Evolutionary conservation across 176 grass and related monocot species (phyloP), one percentile per base, ranked within the genome.

Genomic region (Elymus sibiricus): DNA sequence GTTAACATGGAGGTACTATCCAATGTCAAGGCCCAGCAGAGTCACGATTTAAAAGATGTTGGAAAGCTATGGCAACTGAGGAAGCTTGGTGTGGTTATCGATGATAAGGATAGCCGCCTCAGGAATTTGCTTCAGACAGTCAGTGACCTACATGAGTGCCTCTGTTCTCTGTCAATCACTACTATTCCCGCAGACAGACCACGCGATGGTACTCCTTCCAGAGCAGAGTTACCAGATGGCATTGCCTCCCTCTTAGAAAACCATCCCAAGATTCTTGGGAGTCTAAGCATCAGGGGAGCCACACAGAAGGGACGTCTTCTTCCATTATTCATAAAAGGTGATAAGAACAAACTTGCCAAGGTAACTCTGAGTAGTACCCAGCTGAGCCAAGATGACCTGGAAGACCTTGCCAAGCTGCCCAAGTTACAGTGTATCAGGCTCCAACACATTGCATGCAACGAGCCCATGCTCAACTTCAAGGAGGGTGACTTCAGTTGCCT

Each of bases 161-260:
- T 83, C n/a, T 6, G 0, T 6, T 69, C 59, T 78, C 73, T 73
- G 5, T 53, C 56, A n/a, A 70, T 86, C 44, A 81, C 44, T 4
- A 5, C 32, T 34, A 34, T 34, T 34, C 32, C 32, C 3, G 32
- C 32, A 34, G 32, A 34, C 32, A 25, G 1, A 27, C 1, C 0
- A 43, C 11, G 0, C 0, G 2, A 59, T 14, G 25, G 44, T 26
- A 78, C 1, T 31, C 16, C 10, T 31, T 3, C 63, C 24, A 71
- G 2, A 2, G 0, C 5, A 32, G 6, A 63, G 64, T 58, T 3
- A 15, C 19, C 10, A 42, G 6, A 76, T 14, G 14, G 13, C 51
- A 44, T 13, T 44, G 42, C 11, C 42, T 44, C 3, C 64, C 10
- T 4, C 17, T 24, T 70, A 17, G 6, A 25, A 64, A 13, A 29